Conservation (phyloP, 2,329 filamentous ascomycete species). For the Thielaviopsis musarum region DNA sequence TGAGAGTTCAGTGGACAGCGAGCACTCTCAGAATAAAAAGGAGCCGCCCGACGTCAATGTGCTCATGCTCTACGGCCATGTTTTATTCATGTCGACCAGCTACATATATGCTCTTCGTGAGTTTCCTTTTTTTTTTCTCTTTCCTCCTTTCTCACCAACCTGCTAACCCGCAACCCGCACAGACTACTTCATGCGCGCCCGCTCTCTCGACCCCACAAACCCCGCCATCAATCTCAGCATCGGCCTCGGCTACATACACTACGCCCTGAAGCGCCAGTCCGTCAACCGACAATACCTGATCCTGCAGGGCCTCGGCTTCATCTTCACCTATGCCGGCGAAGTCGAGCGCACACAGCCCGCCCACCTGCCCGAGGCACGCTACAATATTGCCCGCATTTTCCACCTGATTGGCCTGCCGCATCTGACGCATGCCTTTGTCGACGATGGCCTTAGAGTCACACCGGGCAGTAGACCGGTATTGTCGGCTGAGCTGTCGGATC, state of each 20-base stretch:
- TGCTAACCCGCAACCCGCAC: neutral
- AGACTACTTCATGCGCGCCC: conserved; percentile 71
- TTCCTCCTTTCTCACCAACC: no score
- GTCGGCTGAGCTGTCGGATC: conserved; percentile 2
- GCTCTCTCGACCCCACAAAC: conserved; percentile 58
- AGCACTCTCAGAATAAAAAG: conserved; percentile 20
- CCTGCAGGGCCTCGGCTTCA: conserved; percentile 67
- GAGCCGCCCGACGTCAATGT: conserved; percentile 57
- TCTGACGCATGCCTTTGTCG: conserved; percentile 11
- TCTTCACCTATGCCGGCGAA: conserved; percentile 43
- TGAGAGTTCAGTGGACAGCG: conserved; percentile 16
- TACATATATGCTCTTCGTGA: conserved; percentile 67
- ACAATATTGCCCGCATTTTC: conserved; percentile 62
- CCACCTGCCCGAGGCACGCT: conserved; percentile 53
- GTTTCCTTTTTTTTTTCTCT: conserved; percentile 12
- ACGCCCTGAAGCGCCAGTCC: conserved; percentile 73
- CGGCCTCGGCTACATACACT: conserved; percentile 71
- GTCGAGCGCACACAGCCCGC: conserved; percentile 22
- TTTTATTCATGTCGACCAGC: conserved; percentile 67
- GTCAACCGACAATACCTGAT: conserved; percentile 83
- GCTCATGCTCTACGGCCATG: conserved; percentile 78
- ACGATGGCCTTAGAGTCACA: neutral
- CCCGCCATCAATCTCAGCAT: conserved; percentile 66
- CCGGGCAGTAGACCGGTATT: neutral
- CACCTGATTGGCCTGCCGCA: conserved; percentile 27